These are phyloP conservation scores for Spergularia bocconei DNA, from an alignment of 148 eudicot species.

Conservation along the genomic window DNA sequence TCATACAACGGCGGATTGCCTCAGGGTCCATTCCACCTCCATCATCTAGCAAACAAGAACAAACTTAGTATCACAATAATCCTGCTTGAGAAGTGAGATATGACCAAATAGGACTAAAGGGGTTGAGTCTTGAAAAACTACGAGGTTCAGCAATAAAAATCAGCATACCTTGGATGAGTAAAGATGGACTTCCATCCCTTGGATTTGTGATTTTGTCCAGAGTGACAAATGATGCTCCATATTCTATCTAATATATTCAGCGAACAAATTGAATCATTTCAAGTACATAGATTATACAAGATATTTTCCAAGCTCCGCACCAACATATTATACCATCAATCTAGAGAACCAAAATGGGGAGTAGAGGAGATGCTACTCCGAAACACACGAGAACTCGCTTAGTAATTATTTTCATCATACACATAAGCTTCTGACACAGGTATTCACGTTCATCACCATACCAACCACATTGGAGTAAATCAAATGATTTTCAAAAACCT, in stretches of 20 bases:
- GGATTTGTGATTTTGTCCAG: conserved; percentile 76
- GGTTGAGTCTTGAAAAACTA: background rate
- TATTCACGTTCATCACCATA: no score
- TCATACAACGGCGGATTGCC: conserved; percentile 76
- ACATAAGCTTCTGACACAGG: no score
- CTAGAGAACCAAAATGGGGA: no score
- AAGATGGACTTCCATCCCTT: conserved; percentile 68
- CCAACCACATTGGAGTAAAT: no score
- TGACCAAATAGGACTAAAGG: conserved; percentile 7
- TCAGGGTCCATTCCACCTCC: conserved; percentile 97
- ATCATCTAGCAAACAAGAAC: conserved; percentile 57
- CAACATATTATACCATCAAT: no score
- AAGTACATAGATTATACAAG: no score
- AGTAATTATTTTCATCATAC: no score
- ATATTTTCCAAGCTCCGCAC: no score
- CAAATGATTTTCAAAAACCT: no score
- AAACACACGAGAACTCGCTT: no score
- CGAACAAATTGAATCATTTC: conserved; percentile 16
- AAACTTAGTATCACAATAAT: conserved; percentile 22
- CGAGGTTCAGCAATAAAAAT: background rate
- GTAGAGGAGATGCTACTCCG: no score
- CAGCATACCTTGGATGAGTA: conserved; percentile 79
- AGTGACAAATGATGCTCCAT: conserved; percentile 75
- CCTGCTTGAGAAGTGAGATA: conserved; percentile 13
- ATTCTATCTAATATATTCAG: conserved; percentile 64